Evolutionary conservation across 345 rosid species (phyloP).

Genomic region (Abelmoschus esculentus): DNA sequence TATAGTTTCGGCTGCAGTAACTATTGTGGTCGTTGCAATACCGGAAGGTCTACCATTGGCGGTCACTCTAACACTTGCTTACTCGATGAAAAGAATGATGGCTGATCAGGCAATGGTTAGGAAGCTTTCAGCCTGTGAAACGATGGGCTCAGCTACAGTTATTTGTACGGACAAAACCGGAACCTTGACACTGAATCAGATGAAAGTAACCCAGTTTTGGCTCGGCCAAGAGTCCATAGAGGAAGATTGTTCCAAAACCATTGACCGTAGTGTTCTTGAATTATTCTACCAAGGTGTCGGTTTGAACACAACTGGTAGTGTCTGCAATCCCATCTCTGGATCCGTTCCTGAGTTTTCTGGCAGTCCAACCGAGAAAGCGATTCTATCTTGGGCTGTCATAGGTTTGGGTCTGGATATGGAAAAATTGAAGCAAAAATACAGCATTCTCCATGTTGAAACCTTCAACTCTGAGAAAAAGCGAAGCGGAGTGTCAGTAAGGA

Average conservation of each 20-base stretch:
- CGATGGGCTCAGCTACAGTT: conserved; percentile 66
- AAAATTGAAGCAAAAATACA: conserved; percentile 25
- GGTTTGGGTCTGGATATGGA: conserved; percentile 46
- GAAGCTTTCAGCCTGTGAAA: conserved; percentile 62
- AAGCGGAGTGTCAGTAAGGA: conserved; percentile 41
- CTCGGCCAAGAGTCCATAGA: conserved; percentile 41
- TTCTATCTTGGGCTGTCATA: conserved; percentile 54
- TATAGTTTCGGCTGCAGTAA: conserved; percentile 54
- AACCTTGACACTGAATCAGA: conserved; percentile 57
- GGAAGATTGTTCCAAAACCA: conserved; percentile 24
- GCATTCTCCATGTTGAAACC: conserved; percentile 40
- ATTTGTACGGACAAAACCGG: conserved; percentile 74
- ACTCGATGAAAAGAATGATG: conserved; percentile 72
- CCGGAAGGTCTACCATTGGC: conserved; percentile 71
- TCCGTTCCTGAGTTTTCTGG: conserved; percentile 45
- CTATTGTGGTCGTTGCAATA: conserved; percentile 66
- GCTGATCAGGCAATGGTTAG: conserved; percentile 68
- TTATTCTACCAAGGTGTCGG: conserved; percentile 45
- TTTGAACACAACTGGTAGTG: conserved; percentile 48
- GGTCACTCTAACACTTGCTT: conserved; percentile 71
- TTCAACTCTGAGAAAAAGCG: conserved; percentile 58
- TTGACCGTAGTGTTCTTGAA: conserved; percentile 21
- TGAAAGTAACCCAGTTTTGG: conserved; percentile 58
- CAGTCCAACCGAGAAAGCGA: conserved; percentile 68
- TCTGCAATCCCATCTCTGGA: conserved; percentile 27